Evolutionary conservation across 768 basidiomycete genomes (phyloP), one percentile per base, ranked within the genome.

Genomic region (Udeniomyces megalosporus): DNA sequence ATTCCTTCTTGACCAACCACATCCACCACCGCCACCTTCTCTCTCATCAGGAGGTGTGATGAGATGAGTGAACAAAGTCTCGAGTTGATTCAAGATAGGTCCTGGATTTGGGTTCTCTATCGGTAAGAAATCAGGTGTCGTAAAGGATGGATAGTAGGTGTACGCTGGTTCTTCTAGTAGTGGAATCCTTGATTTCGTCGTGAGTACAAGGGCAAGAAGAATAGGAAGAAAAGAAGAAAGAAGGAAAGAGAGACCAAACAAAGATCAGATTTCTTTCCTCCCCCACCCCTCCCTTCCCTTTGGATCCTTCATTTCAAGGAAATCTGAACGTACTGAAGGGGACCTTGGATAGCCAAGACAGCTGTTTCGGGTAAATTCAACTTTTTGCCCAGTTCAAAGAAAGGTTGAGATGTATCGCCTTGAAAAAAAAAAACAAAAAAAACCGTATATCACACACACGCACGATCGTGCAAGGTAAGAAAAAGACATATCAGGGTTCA

Each of bases 281-380:
- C 38, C 38, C 8, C 17, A 17, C 10, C 17, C 17, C 38, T 42
- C 38, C 38, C 38, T 17, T 42, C 38, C 10, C 38, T 8, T 42
- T 8, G 17, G 38, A 42, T 42, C 17, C 10, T 42, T 8, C 17
- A 8, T 17, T 42, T 42, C 38, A 17, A 22, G 24, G 48, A 20
- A 42, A 20, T n/a, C n/a, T n/a, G 11, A 29, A 32, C 66, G 66
- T 73, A 87, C 84, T 80, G 81, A 68, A 84, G 80, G 20, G 88
- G 84, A 2, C 84, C 90, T 52, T 85, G 81, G 11, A 93, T 70
- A 1, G 86, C 80, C n/a, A 93, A 80, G 1, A 81, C 77, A 2
- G 89, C 88, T 0, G 91, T 93, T 71, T 92, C 89, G 0, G 90
- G 91, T n/a, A 95, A 80, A 67, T 81, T 85, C 51, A 95, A 73